phyloP scores from a whole-genome alignment of 2,329 filamentous ascomycete species.

The Cercospora sesami region DNA sequence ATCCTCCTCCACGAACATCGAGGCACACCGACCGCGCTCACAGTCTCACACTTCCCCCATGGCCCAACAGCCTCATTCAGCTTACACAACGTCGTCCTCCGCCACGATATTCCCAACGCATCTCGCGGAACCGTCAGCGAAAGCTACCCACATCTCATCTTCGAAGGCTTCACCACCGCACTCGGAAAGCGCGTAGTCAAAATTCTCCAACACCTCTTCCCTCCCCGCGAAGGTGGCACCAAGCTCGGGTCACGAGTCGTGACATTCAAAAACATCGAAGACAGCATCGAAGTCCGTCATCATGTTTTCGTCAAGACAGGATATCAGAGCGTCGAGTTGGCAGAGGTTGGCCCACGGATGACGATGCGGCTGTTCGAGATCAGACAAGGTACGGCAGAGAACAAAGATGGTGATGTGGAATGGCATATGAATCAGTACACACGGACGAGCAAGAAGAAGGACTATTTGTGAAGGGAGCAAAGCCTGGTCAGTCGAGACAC shows the following conservation, averaged over 20 bases:
- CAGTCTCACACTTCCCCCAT: slow-evolving; percentile 82
- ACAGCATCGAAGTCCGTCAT: slow-evolving; percentile 84
- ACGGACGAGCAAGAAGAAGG: slow-evolving; percentile 89
- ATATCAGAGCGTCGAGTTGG: slow-evolving; percentile 83
- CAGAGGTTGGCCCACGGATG: slow-evolving; percentile 90
- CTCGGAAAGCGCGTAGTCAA: slow-evolving; percentile 82
- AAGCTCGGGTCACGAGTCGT: slow-evolving; percentile 88
- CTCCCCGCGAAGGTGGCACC: slow-evolving; percentile 76
- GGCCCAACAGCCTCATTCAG: slow-evolving; percentile 86
- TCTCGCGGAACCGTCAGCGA: slow-evolving; percentile 86
- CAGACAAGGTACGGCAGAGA: slow-evolving; percentile 83
- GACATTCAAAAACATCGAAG: slow-evolving; percentile 89
- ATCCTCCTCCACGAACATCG: slow-evolving; percentile 88
- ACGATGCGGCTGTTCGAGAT: slow-evolving; percentile 98
- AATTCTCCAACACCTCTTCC: slow-evolving; percentile 91
- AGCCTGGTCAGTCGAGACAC: too few species aligned
- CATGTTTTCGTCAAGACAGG: slow-evolving; percentile 93
- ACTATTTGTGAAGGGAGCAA: slow-evolving; percentile 83
- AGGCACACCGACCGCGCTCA: slow-evolving; percentile 86
- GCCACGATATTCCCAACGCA: slow-evolving; percentile 88
- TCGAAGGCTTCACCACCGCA: slow-evolving; percentile 84
- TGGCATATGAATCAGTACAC: slow-evolving; percentile 98
- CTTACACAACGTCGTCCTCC: slow-evolving; percentile 86
- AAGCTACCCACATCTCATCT: slow-evolving; percentile 90
- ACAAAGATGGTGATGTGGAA: slow-evolving; percentile 91